Evolutionary conservation across 2,329 filamentous ascomycete genomes (phyloP).

Genomic region (Diaporthe citri): DNA sequence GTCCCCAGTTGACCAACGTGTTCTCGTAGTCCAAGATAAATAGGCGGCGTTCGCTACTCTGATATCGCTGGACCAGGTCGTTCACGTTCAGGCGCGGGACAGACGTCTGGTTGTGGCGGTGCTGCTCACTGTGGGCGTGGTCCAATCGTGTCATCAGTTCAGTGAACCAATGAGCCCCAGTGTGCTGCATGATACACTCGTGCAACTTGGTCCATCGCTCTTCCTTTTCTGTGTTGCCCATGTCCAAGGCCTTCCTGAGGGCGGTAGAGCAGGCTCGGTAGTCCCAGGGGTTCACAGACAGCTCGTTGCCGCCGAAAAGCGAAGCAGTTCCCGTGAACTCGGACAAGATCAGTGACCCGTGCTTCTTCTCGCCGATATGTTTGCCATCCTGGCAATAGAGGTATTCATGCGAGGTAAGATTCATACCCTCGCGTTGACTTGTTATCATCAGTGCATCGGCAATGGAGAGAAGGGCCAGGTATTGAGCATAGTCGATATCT

Average conservation of each 20-base stretch:
- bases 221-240: conserved; percentile 80
- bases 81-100: conserved; percentile 85
- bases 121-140: conserved; percentile 85
- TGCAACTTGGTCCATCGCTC: conserved; percentile 81
- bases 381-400: conserved; percentile 92
- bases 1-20: conserved; percentile 89
- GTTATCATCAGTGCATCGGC: conserved; percentile 96
- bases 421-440: conserved; percentile 97
- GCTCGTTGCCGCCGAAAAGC: conserved; percentile 82
- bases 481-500: conserved; percentile 92
- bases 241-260: conserved; percentile 85
- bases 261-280: conserved; percentile 89
- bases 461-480: conserved; percentile 89
- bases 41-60: conserved; percentile 74
- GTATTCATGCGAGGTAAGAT: conserved; percentile 94
- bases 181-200: conserved; percentile 81
- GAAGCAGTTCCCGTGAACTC: conserved; percentile 95
- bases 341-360: conserved; percentile 90
- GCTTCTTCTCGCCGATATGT: conserved; percentile 76
- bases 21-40: conserved; percentile 96
- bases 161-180: conserved; percentile 88
- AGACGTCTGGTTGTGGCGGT: conserved; percentile 84
- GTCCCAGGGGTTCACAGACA: conserved; percentile 96
- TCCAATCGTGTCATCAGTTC: conserved; percentile 79
- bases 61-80: conserved; percentile 75